Percentiles rank a stretch among this genome's conserved stretches.
These are phyloP conservation scores for Colletotrichum orchidophilum DNA, from an alignment of 2,329 filamentous ascomycete species.

Conservation along the genomic window DNA sequence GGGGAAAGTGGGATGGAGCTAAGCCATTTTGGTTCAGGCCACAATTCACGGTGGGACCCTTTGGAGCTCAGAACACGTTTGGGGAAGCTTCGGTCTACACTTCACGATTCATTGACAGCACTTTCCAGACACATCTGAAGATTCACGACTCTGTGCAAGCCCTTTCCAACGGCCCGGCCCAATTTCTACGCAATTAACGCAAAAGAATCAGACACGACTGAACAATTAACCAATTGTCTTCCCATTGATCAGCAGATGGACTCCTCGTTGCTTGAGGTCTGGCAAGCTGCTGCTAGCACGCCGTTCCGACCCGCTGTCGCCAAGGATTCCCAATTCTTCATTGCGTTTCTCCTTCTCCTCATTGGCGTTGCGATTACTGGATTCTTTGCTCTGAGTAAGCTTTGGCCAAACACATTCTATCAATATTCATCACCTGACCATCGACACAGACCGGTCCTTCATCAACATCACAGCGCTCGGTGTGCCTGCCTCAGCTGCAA, in stretches of 20 bases:
- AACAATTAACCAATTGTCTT: neutral
- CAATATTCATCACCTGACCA: constrained; percentile 36
- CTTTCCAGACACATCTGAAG: neutral
- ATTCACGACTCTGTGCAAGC: neutral
- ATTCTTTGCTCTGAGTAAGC: constrained; percentile 86
- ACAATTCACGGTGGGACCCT: constrained; percentile 43
- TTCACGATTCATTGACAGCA: constrained; percentile 22
- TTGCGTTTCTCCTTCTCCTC: constrained; percentile 81
- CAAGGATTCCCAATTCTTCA: constrained; percentile 85
- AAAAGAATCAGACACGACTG: neutral
- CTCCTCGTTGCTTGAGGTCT: constrained; percentile 86
- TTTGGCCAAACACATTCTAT: neutral
- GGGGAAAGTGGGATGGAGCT: constrained; percentile 43
- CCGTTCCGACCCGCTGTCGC: constrained; percentile 83
- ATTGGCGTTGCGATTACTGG: constrained; percentile 78
- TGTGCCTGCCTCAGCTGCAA: constrained; percentile 84
- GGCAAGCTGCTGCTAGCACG: constrained; percentile 90
- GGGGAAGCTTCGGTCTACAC: constrained; percentile 25
- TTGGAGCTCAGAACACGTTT: constrained; percentile 34
- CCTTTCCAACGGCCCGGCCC: neutral
- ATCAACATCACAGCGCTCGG: constrained; percentile 81
- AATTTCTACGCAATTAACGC: neutral
- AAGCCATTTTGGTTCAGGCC: constrained; percentile 45
- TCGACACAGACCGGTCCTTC: constrained; percentile 78
- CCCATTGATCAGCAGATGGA: constrained; percentile 62